Conservation (phyloP, 495 filamentous ascomycete genomes). For the Jackrogersella multiformis region DNA sequence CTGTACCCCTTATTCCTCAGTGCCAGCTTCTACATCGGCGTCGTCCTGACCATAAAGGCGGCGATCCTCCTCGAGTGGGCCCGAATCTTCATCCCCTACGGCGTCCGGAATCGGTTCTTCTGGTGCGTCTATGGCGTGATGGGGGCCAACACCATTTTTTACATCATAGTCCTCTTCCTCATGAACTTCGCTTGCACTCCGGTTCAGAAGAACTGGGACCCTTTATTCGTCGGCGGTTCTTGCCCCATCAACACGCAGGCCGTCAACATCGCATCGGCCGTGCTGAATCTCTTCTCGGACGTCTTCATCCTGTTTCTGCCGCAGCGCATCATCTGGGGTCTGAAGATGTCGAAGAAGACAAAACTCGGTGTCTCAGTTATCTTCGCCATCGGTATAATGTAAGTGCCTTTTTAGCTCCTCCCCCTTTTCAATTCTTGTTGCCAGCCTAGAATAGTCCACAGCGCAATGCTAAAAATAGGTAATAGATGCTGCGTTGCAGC, state of each 20-base stretch:
- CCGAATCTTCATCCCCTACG: conserved; percentile 45
- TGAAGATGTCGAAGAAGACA: conserved; percentile 43
- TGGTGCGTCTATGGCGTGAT: conserved; percentile 50
- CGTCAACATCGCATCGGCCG: conserved; percentile 39
- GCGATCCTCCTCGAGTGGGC: conserved; percentile 52
- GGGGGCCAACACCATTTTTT: conserved; percentile 52
- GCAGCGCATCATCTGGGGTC: conserved; percentile 46
- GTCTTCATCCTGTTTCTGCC: conserved; percentile 50
- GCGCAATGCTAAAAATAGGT: neutral
- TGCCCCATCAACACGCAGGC: conserved; percentile 34
- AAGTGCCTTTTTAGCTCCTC: conserved; percentile 11
- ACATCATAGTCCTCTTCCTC: conserved; percentile 54
- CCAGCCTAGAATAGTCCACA: no score
- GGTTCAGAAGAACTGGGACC: conserved; percentile 31
- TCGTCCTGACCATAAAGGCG: conserved; percentile 41
- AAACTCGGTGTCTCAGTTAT: conserved; percentile 46
- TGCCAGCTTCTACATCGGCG: conserved; percentile 36
- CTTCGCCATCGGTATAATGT: conserved; percentile 52
- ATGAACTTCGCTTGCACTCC: conserved; percentile 58
- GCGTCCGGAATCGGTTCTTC: conserved; percentile 38
- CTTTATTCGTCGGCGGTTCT: conserved; percentile 24
- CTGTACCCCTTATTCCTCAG: conserved; percentile 34
- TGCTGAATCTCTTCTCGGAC: conserved; percentile 48
- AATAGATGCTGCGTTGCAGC: conserved; percentile 36
- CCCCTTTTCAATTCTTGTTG: neutral